These are phyloP conservation scores for Solanum virginianum DNA, from an alignment of 257 asterid genomes.

Conservation along the genomic window DNA sequence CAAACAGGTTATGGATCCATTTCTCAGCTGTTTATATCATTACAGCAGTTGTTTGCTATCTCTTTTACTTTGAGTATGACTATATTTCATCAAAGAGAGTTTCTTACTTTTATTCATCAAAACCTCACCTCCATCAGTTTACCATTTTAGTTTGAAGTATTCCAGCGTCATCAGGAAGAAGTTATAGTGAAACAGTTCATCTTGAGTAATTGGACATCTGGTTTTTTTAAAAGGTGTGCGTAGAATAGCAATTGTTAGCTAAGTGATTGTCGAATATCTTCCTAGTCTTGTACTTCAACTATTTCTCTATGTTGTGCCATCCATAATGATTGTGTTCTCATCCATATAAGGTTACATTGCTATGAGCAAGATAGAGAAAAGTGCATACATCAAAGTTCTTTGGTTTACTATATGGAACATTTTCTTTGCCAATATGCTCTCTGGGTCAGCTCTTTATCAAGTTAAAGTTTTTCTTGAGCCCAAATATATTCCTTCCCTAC, in stretches of 20 bases:
- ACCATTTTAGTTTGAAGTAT: slow-evolving; percentile 90
- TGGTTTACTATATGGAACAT: slow-evolving; percentile 90
- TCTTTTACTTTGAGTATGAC: slow-evolving; percentile 77
- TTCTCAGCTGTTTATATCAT: slow-evolving; percentile 73
- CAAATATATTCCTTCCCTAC: slow-evolving; percentile 56
- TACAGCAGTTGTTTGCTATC: slow-evolving; percentile 93
- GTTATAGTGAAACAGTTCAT: slow-evolving; percentile 59
- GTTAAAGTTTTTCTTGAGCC: slow-evolving; percentile 62
- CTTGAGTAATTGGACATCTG: too few species aligned
- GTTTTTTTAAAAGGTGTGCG: slow-evolving; percentile 63
- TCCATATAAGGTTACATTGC: slow-evolving; percentile 89
- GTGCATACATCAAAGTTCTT: slow-evolving; percentile 79
- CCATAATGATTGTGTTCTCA: slow-evolving; percentile 70
- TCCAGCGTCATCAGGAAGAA: slow-evolving; percentile 52
- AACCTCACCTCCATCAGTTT: slow-evolving; percentile 64
- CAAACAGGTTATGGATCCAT: slow-evolving; percentile 98
- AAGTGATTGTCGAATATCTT: slow-evolving; percentile 84
- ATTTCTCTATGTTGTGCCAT: slow-evolving; percentile 60
- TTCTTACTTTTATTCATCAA: slow-evolving; percentile 57
- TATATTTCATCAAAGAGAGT: slow-evolving; percentile 64
- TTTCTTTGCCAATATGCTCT: slow-evolving; percentile 83
- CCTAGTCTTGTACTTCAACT: slow-evolving; percentile 84
- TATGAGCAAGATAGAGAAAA: slow-evolving; percentile 72
- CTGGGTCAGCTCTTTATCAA: slow-evolving; percentile 79
- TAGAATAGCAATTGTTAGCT: slow-evolving; percentile 39